Conservation (phyloP, 805 yeast species). For the Yarrowia hollandica region DNA sequence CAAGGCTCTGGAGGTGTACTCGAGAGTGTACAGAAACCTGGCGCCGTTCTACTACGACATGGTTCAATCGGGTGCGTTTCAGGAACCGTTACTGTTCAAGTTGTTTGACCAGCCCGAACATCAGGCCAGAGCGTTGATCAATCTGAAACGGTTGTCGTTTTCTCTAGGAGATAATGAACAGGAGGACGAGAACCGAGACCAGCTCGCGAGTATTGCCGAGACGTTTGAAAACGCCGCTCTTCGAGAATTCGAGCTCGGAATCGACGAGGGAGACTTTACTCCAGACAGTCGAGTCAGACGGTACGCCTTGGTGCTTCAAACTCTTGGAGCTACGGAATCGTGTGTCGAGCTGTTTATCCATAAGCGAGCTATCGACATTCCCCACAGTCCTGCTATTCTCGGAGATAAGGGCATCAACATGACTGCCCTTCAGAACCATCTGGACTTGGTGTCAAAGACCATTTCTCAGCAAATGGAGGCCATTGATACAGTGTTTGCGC, state of each 20-base stretch:
- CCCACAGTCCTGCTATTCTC: slow-evolving; percentile 3
- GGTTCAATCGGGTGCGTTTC: slow-evolving; percentile 43
- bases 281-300: slow-evolving; percentile 37
- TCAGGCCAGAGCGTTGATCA: slow-evolving; percentile 50
- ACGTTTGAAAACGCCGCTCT: slow-evolving; percentile 71
- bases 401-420: slow-evolving; percentile 32
- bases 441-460: slow-evolving; percentile 40
- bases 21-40: slow-evolving; percentile 43
- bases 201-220: slow-evolving; percentile 58
- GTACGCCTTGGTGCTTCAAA: slow-evolving; percentile 40
- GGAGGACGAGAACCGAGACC: slow-evolving; percentile 42
- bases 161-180: slow-evolving; percentile 40
- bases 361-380: slow-evolving; percentile 29
- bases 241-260: slow-evolving; percentile 63
- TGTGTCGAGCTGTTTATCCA: slow-evolving; percentile 40
- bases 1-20: slow-evolving; percentile 31
- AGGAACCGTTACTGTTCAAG: slow-evolving; percentile 49
- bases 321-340: slow-evolving; percentile 42
- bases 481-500: slow-evolving; percentile 50
- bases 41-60: slow-evolving; percentile 51
- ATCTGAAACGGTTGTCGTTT: slow-evolving; percentile 46
- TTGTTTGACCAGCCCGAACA: slow-evolving; percentile 52
- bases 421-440: slow-evolving; percentile 31
- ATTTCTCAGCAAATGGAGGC: slow-evolving; percentile 45
- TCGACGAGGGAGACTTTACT: slow-evolving; percentile 49